Base-by-base conservation (phyloP, 306 rosid species). In the Rosa chinensis region DNA sequence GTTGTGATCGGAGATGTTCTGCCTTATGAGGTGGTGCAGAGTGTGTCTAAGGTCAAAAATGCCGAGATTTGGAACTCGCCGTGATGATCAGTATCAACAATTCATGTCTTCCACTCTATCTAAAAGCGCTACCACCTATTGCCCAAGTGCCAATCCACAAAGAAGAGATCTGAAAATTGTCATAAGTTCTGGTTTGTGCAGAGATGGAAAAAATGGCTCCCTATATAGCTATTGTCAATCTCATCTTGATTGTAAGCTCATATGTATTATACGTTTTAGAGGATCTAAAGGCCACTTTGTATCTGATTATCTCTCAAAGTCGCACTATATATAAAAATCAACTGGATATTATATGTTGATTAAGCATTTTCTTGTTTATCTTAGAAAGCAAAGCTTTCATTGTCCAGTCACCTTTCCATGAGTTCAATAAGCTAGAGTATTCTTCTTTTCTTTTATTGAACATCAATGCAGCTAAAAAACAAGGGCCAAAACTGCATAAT, bases 1-100 rank as follows among this genome's bases (percentile, higher is more conserved):
- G 90, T 94, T 53, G 97, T 94, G 18, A 88, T 82, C 35, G 98
- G 98, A 43, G 97, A 94, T 75, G 84, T 94, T 83, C 92, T 87
- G 85, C 97, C 97, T 11, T 87, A 76, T 70, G 97, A 94, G 88
- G 95, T 94, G 74, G 82, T 92, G 84, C 79, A 87, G 84, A 88
- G 98, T 82, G 85, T 94, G 18, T 92, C 98, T 2, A 94, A 85
- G 91, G 97, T 94, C 1, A 94, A 92, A 78, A 89, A 85, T 66
- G 95, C 97, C 3, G 82, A 92, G 87, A 72, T 94, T 75, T 89
- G 88, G 92, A 86, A 80, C 44, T 77, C 87, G 73, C 79, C 85
- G 61, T 64, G 80, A 17, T 80, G 74, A 82, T 9, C 6, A 14
- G 20, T 5, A 42, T 32, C 47, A 40, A 43, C 12, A 5, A 5